Evolutionary conservation across 2,329 filamentous ascomycete species (phyloP).

Genomic region (Acephala macrosclerotiorum): DNA sequence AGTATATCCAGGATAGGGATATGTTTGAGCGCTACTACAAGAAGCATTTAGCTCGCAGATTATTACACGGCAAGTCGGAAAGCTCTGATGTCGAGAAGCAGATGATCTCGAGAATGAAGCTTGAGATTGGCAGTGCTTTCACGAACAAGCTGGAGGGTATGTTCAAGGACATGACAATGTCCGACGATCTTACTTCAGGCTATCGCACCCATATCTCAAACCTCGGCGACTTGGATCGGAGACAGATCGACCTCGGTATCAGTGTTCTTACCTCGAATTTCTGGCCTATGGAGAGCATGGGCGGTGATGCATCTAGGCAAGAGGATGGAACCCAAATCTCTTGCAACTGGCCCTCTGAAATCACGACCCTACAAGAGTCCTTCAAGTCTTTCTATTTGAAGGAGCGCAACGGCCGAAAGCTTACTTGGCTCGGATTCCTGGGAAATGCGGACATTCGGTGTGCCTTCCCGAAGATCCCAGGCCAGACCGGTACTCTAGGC

Average conservation of each 20-base stretch:
- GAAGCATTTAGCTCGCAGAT: slow-evolving; percentile 87
- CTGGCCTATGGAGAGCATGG: slow-evolving; percentile 93
- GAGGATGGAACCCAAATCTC: slow-evolving; percentile 52
- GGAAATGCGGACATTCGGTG: slow-evolving; percentile 89
- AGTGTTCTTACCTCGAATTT: slow-evolving; percentile 91
- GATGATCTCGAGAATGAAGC: slow-evolving; percentile 97
- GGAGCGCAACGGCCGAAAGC: slow-evolving; percentile 85
- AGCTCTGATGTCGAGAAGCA: slow-evolving; percentile 93
- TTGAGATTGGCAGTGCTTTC: slow-evolving; percentile 93
- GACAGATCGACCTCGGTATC: slow-evolving; percentile 80
- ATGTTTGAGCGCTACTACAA: slow-evolving; percentile 98
- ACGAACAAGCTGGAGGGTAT: slow-evolving; percentile 94
- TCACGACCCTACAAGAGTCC: slow-evolving; percentile 79
- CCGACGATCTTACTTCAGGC: slow-evolving; percentile 78
- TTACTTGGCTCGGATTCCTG: slow-evolving; percentile 78
- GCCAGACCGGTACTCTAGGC: slow-evolving; percentile 69
- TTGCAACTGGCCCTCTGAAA: slow-evolving; percentile 78
- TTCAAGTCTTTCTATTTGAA: slow-evolving; percentile 90
- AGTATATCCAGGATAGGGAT: slow-evolving; percentile 91
- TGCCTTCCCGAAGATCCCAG: slow-evolving; percentile 73
- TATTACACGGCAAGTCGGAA: slow-evolving; percentile 88
- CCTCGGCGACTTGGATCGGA: slow-evolving; percentile 60
- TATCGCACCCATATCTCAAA: slow-evolving; percentile 74
- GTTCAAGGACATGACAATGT: slow-evolving; percentile 95
- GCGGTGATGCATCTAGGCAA: slow-evolving; percentile 59